These are phyloP conservation scores for Pythium chondricola DNA, from an alignment of 352 stramenopile species.

Conservation along the genomic window DNA sequence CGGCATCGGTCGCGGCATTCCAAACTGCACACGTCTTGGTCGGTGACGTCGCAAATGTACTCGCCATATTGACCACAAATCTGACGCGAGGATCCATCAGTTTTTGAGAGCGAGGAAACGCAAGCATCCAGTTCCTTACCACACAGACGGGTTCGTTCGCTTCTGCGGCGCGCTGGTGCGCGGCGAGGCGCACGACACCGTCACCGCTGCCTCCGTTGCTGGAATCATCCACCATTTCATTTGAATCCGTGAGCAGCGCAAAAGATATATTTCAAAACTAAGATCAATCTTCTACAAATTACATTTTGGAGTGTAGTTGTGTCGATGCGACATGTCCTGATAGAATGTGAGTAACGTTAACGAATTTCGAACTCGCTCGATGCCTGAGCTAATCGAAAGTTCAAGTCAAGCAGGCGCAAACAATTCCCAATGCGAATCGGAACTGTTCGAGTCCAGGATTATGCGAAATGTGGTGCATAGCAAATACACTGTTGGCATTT, in stretches of 20 bases:
- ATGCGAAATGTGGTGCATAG: no score
- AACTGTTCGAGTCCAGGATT: no score
- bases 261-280: background rate
- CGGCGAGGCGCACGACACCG: constrained; percentile 19
- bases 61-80: constrained; percentile 67
- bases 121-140: constrained; percentile 29
- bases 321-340: no score
- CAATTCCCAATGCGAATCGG: no score
- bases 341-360: no score
- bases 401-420: no score
- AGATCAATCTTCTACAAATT: constrained; percentile 6
- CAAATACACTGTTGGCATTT: no score
- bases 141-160: constrained; percentile 37
- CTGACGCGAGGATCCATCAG: constrained; percentile 15
- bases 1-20: constrained; percentile 72
- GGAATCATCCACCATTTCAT: background rate
- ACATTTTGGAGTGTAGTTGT: background rate
- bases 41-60: constrained; percentile 76
- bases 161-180: constrained; percentile 27
- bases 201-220: constrained; percentile 5
- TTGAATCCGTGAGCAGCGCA: background rate
- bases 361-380: no score
- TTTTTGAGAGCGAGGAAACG: background rate
- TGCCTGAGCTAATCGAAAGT: no score
- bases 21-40: constrained; percentile 81